Conservation (phyloP, 805 yeast species). For the Candida ortonii region DNA sequence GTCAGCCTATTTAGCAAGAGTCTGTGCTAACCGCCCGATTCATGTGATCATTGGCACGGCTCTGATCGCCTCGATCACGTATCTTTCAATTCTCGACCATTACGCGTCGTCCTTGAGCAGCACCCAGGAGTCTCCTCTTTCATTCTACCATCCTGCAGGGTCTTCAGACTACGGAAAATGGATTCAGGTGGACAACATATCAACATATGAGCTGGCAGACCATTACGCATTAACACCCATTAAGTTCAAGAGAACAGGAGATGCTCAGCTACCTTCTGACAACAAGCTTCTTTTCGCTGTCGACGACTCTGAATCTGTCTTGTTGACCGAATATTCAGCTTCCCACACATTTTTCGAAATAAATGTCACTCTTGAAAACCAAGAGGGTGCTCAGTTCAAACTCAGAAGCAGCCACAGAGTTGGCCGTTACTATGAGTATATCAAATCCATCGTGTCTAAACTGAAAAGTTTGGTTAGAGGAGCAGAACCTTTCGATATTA, state of each 20-base stretch:
- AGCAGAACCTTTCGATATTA: slow-evolving; percentile 85
- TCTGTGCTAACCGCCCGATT: slow-evolving; percentile 79
- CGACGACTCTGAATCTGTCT: slow-evolving; percentile 41
- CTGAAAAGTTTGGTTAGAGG: slow-evolving; percentile 50
- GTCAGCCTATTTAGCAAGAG: slow-evolving; percentile 34
- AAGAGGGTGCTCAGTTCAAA: slow-evolving; percentile 57
- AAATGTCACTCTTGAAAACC: slow-evolving; percentile 19
- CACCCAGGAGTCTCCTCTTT: slow-evolving; percentile 12
- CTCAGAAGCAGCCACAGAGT: slow-evolving; percentile 55
- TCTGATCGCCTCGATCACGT: slow-evolving; percentile 74
- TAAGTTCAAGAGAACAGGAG: slow-evolving; percentile 48
- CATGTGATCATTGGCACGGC: slow-evolving; percentile 75
- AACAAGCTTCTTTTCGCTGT: slow-evolving; percentile 39
- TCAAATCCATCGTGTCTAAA: slow-evolving; percentile 38
- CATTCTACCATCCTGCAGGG: slow-evolving; percentile 38
- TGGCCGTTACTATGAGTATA: slow-evolving; percentile 54
- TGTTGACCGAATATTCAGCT: slow-evolving; percentile 31
- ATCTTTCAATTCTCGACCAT: slow-evolving; percentile 69
- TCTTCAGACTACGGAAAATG: slow-evolving; percentile 40
- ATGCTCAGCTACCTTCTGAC: slow-evolving; percentile 40
- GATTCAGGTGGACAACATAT: slow-evolving; percentile 44
- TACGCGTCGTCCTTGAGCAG: slow-evolving; percentile 37
- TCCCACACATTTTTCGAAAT: slow-evolving; percentile 23
- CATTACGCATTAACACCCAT: slow-evolving; percentile 54
- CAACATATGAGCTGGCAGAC: slow-evolving; percentile 39